Percentiles rank a stretch among this genome's conserved stretches.
phyloP scores from a whole-genome alignment of 257 asterid genomes.

The Petunia axillaris region DNA sequence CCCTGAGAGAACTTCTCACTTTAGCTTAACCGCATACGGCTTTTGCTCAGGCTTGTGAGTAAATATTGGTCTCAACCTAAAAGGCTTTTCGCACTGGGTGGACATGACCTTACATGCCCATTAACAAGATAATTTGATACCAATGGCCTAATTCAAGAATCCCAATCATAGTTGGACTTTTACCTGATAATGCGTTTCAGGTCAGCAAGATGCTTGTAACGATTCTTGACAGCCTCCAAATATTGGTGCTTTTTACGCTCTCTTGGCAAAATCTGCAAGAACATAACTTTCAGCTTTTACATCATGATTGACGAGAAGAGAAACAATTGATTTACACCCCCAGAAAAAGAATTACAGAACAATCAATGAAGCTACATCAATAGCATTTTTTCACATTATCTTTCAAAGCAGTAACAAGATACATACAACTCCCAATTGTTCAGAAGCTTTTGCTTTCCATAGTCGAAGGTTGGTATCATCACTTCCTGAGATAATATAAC shows the following conservation, averaged over 20 bases:
- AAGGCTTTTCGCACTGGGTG: not conserved
- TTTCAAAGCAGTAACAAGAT: not conserved
- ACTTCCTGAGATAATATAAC: constrained; percentile 87
- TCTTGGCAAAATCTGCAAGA: constrained; percentile 80
- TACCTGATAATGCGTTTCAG: constrained; percentile 93
- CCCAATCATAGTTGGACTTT: constrained; percentile 18
- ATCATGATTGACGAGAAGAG: not conserved
- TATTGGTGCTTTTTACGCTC: constrained; percentile 87
- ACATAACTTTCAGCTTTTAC: constrained; percentile 19
- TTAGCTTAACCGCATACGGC: not conserved
- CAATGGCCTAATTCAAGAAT: not conserved
- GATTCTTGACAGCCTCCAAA: constrained; percentile 78
- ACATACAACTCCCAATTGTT: constrained; percentile 93
- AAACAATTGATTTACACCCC: not conserved
- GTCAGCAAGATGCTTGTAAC: constrained; percentile 92
- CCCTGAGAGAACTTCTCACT: constrained; percentile 1
- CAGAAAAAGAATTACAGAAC: not conserved
- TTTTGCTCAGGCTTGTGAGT: constrained; percentile 18
- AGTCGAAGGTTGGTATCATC: constrained; percentile 95
- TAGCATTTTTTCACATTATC: constrained; percentile 11
- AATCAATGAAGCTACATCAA: constrained; percentile 9
- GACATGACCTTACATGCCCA: constrained; percentile 4
- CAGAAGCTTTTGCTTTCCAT: constrained; percentile 99
- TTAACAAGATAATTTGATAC: not conserved
- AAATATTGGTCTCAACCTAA: not conserved